Evolutionary conservation across 495 filamentous ascomycete species (phyloP), one percentile per base, ranked within the genome.

Genomic region (Hyaloscypha finlandica): DNA sequence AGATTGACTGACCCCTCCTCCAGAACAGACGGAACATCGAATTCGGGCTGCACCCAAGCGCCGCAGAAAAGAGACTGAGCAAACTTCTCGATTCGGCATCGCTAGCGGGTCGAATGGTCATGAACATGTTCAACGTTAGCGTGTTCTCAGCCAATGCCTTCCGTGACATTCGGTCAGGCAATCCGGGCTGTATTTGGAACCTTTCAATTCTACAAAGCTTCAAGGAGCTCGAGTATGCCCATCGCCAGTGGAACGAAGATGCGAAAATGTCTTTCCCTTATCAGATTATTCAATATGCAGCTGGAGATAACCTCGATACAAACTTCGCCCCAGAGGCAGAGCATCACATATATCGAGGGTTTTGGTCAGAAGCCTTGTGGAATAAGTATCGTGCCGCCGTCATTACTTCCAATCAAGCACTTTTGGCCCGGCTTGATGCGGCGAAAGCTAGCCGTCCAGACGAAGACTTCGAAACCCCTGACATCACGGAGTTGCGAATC

Each of bases 11-110:
- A 35, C 16, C 0, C 22, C 19, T 11, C 12, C 8, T 32, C 6
- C 12, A 65, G 63, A 32, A 58, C 11, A 32, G 63, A 12, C 19
- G 14, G 37, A 65, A 65, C n/a, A 30, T 65, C 32, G 53, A 65
- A 48, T 22, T 65, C 19, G 30, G 45, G 4, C 6, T 65, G 25
- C n/a, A 0, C 3, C 63, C 63, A 30, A 22, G 37, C 5, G 19
- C 25, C 25, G 54, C 30, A 12, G 63, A 65, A 19, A n/a, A 39
- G 20, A 35, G 53, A 25, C 63, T 65, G 1, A 12, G 45, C 25
- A 32, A 35, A 1, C 37, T 65, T 6, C 63, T 65, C n/a, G 63
- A 65, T 33, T 20, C 53, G 20, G 22, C 54, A n/a, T 30, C 35
- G 6, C 8, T 30, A 4, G 3, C 53, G 6, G 37, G 32, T 48